Evolutionary conservation across 139 green algal genomes (phyloP), one percentile per base, ranked within the genome.

Genomic region (Chara braunii): DNA sequence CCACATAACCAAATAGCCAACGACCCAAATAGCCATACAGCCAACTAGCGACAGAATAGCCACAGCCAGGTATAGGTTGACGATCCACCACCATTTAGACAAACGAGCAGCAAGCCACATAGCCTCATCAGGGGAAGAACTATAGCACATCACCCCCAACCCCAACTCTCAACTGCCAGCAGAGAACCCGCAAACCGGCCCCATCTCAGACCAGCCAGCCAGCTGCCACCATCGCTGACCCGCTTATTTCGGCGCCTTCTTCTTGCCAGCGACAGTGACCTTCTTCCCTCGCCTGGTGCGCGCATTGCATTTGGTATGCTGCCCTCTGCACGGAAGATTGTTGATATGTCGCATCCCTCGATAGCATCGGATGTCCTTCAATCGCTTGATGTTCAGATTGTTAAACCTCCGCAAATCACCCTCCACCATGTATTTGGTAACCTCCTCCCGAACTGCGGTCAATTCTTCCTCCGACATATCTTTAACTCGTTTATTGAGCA

Each of bases 341-440:
- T 90, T 78, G 55, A 80, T 80, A 84, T 99, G 93, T 29, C 94
- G 75, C 37, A 80, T 82, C 24, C 94, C 94, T 14, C 92, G 84
- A 84, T 98, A 97, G 89, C 87, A 95, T 53, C 85, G 79, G 51
- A 98, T 98, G 64, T 99, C 94, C 68, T 95, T 97, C 43, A 99
- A 77, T 33, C 92, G 80, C 86, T 97, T 95, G 84, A 99, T 97
- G 83, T 94, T 91, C 31, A 95, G 70, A 1, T 78, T 26, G 36
- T 90, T 89, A 52, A 90, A 86, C 36, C 91, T 82, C 60, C 90
- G 76, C 84, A 99, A 45, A 50, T 85, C 78, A 45, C 79, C 79
- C 64, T 85, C 79, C 3, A 79, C 70, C 51, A 77, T 63, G 64
- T 84, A 82, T 54, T 80, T 81, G 30, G 74, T 61, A 3, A 80